Evolutionary conservation across 2,329 filamentous ascomycete genomes (phyloP).

Genomic region (Pyrenochaeta sp.): DNA sequence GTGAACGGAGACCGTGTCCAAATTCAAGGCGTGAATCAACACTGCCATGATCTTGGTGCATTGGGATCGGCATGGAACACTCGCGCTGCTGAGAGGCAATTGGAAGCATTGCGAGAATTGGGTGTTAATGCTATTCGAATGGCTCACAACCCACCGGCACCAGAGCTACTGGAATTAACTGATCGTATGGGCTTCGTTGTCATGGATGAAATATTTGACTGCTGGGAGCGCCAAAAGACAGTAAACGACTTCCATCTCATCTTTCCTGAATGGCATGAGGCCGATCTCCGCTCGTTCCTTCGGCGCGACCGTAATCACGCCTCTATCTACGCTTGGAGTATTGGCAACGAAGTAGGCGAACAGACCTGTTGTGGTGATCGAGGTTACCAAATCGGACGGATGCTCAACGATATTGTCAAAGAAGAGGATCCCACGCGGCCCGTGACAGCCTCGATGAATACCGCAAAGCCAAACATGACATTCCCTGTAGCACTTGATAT

Average conservation of each 20-base stretch:
- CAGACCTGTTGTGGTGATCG: slow-evolving; percentile 47
- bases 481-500: slow-evolving; percentile 58
- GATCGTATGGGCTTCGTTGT: slow-evolving; percentile 62
- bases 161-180: slow-evolving; percentile 60
- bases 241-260: slow-evolving; percentile 61
- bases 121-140: slow-evolving; percentile 62
- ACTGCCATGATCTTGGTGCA: slow-evolving; percentile 62
- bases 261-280: slow-evolving; percentile 63
- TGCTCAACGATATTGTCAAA: slow-evolving; percentile 54
- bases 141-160: slow-evolving; percentile 64
- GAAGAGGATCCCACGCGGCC: slow-evolving; percentile 60
- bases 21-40: slow-evolving; percentile 62
- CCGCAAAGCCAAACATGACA: slow-evolving; percentile 50
- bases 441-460: slow-evolving; percentile 59
- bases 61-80: slow-evolving; percentile 62
- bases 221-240: slow-evolving; percentile 59
- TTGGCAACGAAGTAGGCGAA: slow-evolving; percentile 64
- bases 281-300: slow-evolving; percentile 61
- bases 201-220: slow-evolving; percentile 64
- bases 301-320: slow-evolving; percentile 65
- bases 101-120: slow-evolving; percentile 61
- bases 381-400: slow-evolving; percentile 42
- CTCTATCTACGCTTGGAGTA: slow-evolving; percentile 62
- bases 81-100: slow-evolving; percentile 59
- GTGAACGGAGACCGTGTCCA: slow-evolving; percentile 58